phyloP scores from a whole-genome alignment of 2,329 filamentous ascomycete species.

The Pseudocercospora vitis region DNA sequence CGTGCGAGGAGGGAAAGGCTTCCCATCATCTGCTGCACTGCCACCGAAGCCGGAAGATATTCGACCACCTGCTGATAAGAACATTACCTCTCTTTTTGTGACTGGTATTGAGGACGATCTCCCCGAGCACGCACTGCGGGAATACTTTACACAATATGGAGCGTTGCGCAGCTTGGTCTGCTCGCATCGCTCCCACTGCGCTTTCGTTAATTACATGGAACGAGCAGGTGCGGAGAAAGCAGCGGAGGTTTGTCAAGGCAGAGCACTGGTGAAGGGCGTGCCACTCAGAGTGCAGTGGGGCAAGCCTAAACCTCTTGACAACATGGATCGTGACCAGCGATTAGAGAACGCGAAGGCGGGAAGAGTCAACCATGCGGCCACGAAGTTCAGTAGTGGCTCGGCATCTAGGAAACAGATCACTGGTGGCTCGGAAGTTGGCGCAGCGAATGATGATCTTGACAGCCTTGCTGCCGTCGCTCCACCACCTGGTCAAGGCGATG shows the following conservation, averaged over 20 bases:
- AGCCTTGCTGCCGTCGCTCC: conserved; percentile 61
- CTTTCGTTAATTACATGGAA: conserved; percentile 91
- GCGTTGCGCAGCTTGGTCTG: conserved; percentile 91
- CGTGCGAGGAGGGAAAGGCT: conserved; percentile 55
- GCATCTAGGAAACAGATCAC: conserved; percentile 31
- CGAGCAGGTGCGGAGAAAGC: conserved; percentile 83
- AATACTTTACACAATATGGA: conserved; percentile 85
- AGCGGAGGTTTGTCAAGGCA: conserved; percentile 79
- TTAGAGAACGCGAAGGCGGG: conserved; percentile 79
- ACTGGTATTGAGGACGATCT: conserved; percentile 96
- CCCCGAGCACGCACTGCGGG: conserved; percentile 84
- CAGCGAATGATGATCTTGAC: conserved; percentile 45
- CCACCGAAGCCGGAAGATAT: conserved; percentile 84
- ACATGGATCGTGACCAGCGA: conserved; percentile 82
- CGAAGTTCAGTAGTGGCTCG: conserved; percentile 31
- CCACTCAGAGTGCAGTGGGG: conserved; percentile 91
- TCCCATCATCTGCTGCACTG: conserved; percentile 69
- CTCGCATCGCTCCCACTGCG: conserved; percentile 95
- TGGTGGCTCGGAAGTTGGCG: conserved; percentile 43
- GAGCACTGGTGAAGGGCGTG: conserved; percentile 85
- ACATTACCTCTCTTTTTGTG: conserved; percentile 89
- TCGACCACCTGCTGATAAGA: conserved; percentile 76
- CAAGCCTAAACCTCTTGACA: conserved; percentile 86
- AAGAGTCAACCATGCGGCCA: conserved; percentile 49
- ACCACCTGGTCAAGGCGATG: conserved; percentile 74